These are phyloP conservation scores for Conticribra guillardii DNA, from an alignment of 108 stramenopile genomes.

Conservation along the genomic window DNA sequence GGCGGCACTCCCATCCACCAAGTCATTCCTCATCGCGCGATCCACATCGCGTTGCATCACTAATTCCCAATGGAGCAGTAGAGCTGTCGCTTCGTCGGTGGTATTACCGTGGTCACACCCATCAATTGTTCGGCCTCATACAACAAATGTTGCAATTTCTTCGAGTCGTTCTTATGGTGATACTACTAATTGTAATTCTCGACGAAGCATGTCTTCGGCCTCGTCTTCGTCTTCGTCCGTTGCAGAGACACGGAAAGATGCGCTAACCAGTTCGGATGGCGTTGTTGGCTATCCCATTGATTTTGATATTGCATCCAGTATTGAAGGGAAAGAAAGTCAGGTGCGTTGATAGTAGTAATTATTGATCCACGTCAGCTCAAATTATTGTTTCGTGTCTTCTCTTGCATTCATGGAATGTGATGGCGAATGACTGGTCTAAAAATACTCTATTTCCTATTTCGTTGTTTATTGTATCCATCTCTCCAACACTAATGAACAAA, in stretches of 20 bases:
- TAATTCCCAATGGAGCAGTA: no score
- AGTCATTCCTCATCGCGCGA: not conserved
- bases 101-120: not conserved
- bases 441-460: no score
- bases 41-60: not conserved
- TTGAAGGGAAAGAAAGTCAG: constrained; percentile 93
- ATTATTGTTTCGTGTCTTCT: not conserved
- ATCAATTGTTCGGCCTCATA: not conserved
- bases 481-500: no score
- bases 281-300: constrained; percentile 80
- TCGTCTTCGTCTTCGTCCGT: constrained; percentile 8
- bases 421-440: no score
- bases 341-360: no score
- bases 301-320: constrained; percentile 66
- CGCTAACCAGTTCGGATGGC: constrained; percentile 68
- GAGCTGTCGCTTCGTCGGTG: not conserved
- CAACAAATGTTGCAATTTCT: not conserved
- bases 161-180: not conserved
- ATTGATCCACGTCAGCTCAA: no score
- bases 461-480: no score
- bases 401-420: not conserved
- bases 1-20: not conserved
- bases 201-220: not conserved
- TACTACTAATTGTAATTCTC: not conserved
- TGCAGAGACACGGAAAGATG: constrained; percentile 30